phyloP scores from a whole-genome alignment of 1,284 basidiomycete species.

The Cryptococcus amylolentus region DNA sequence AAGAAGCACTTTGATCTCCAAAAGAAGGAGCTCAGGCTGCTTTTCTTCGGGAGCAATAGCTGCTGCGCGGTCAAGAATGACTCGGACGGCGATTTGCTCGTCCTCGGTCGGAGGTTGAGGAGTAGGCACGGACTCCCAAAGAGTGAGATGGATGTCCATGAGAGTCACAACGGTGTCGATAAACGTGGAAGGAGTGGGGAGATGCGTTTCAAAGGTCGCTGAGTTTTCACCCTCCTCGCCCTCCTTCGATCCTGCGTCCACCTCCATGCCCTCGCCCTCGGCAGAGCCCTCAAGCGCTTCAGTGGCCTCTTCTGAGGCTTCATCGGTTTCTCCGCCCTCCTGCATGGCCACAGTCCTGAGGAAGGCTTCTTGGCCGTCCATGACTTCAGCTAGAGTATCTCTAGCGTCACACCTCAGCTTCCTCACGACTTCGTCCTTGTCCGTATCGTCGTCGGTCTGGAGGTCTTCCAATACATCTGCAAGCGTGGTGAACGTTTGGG shows the following conservation, averaged over 20 bases:
- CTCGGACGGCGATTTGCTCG: conserved; percentile 31
- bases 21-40: conserved; percentile 42
- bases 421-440: conserved; percentile 16
- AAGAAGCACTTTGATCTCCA: conserved; percentile 41
- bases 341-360: conserved; percentile 14
- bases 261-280: conserved; percentile 17
- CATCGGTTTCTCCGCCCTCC: conserved; percentile 14
- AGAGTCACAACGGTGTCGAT: conserved; percentile 39
- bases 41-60: conserved; percentile 19
- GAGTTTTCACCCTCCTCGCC: conserved; percentile 55
- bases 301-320: conserved; percentile 11
- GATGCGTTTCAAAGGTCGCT: conserved; percentile 38
- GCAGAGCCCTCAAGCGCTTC: conserved; percentile 13
- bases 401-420: conserved; percentile 32
- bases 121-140: conserved; percentile 35
- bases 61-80: conserved; percentile 30
- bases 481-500: conserved; percentile 33
- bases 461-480: conserved; percentile 47
- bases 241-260: conserved; percentile 12
- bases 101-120: conserved; percentile 27
- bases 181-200: conserved; percentile 41
- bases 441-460: conserved; percentile 8
- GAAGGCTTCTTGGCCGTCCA: conserved; percentile 36
- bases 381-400: conserved; percentile 31
- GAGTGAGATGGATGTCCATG: conserved; percentile 32